phyloP scores from a whole-genome alignment of 2,329 filamentous ascomycete species.

The Lasiodiplodia sp. region DNA sequence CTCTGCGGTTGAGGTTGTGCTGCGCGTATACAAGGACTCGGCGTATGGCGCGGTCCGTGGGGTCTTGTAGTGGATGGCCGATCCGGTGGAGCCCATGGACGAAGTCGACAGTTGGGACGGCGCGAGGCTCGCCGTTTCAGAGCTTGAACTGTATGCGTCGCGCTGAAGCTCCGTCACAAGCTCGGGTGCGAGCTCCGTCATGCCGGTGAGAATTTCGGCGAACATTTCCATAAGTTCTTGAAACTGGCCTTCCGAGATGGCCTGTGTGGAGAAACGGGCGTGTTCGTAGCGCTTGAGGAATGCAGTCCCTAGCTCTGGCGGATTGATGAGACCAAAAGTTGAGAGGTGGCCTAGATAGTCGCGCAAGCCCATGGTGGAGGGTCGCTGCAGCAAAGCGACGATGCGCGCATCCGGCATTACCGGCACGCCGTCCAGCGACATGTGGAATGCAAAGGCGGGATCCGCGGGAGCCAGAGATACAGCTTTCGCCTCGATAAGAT shows the following conservation, averaged over 20 bases:
- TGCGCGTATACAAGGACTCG: slow-evolving; percentile 31
- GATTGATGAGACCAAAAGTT: slow-evolving; percentile 67
- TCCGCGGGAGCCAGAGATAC: slow-evolving; percentile 79
- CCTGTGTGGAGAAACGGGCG: slow-evolving; percentile 78
- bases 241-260: slow-evolving; percentile 75
- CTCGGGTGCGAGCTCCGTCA: slow-evolving; percentile 69
- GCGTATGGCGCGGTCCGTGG: slow-evolving; percentile 35
- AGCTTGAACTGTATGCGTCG: slow-evolving; percentile 36
- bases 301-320: slow-evolving; percentile 56
- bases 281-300: slow-evolving; percentile 84
- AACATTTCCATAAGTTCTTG: slow-evolving; percentile 83
- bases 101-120: slow-evolving; percentile 38
- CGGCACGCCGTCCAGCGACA: slow-evolving; percentile 36
- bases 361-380: slow-evolving; percentile 74
- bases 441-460: slow-evolving; percentile 46
- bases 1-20: slow-evolving; percentile 25
- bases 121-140: slow-evolving; percentile 45
- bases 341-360: slow-evolving; percentile 79
- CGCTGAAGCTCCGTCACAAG: slow-evolving; percentile 56
- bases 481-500: slow-evolving; percentile 90
- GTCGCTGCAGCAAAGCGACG: slow-evolving; percentile 74
- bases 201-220: slow-evolving; percentile 77
- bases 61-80: slow-evolving; percentile 40
- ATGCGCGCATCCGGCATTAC: slow-evolving; percentile 69
- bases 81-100: slow-evolving; percentile 36